Evolutionary conservation across 176 grass and related monocot species (phyloP).

Genomic region (Urochloa ruziziensis): DNA sequence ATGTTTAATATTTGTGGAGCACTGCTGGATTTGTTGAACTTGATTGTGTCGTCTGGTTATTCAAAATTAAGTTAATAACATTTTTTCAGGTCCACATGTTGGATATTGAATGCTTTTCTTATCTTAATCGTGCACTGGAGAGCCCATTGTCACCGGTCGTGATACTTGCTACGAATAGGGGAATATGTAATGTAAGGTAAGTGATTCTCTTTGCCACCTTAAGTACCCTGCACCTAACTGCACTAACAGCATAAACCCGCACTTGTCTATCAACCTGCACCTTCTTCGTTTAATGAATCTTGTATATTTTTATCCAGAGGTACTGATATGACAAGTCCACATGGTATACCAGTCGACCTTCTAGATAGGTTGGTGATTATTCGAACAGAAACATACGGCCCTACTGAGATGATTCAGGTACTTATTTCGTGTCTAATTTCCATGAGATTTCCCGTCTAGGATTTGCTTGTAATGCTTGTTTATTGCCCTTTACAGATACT

Average conservation of each 20-base stretch:
- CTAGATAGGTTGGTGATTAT: constrained; percentile 91
- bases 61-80: background rate
- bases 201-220: background rate
- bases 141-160: constrained; percentile 87
- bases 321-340: constrained; percentile 95
- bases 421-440: constrained; percentile 19
- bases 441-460: constrained; percentile 17
- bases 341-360: constrained; percentile 92
- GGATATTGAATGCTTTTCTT: constrained; percentile 95
- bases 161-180: constrained; percentile 89
- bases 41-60: background rate
- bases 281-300: constrained; percentile 17
- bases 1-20: background rate
- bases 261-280: background rate
- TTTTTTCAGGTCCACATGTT: constrained; percentile 91
- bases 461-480: constrained; percentile 24
- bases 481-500: constrained; percentile 55
- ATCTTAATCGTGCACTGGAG: constrained; percentile 93
- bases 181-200: constrained; percentile 96
- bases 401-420: constrained; percentile 96
- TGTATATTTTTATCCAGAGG: constrained; percentile 59
- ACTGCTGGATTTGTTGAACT: background rate
- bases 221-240: background rate
- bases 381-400: constrained; percentile 88
- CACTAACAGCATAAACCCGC: background rate